Conservation (phyloP, 1,139 yeast species). For the Geotrichum citri-aurantii region DNA sequence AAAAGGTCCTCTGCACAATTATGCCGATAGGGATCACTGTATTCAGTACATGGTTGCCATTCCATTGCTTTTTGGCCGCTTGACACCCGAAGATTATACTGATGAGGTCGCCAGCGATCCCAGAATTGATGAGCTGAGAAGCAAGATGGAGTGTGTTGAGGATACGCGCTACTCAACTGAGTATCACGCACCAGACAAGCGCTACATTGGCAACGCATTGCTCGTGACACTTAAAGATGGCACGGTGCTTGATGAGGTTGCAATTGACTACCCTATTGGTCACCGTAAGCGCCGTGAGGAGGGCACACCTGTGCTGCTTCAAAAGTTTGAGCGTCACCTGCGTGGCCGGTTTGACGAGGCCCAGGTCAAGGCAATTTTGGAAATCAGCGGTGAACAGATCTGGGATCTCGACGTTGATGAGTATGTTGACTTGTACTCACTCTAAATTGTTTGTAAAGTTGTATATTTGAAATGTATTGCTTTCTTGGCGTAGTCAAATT, state of each 20-base stretch:
- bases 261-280: conserved; percentile 53
- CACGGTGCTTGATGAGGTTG: conserved; percentile 47
- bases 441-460: conserved; percentile 25
- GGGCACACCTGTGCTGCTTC: conserved; percentile 49
- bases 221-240: conserved; percentile 50
- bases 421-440: conserved; percentile 43
- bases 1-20: conserved; percentile 52
- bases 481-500: not conserved
- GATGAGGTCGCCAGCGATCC: conserved; percentile 49
- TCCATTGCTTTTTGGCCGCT: conserved; percentile 49
- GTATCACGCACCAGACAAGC: conserved; percentile 52
- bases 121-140: conserved; percentile 47
- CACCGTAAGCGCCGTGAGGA: conserved; percentile 53
- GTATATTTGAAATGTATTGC: not conserved
- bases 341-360: conserved; percentile 41
- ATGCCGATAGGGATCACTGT: conserved; percentile 60
- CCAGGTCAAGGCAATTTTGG: conserved; percentile 40
- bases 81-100: conserved; percentile 52
- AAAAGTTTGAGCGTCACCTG: conserved; percentile 48
- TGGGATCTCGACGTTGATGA: conserved; percentile 43
- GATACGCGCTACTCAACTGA: conserved; percentile 45
- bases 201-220: conserved; percentile 52
- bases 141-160: conserved; percentile 50
- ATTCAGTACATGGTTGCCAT: conserved; percentile 57
- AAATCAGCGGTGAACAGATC: conserved; percentile 37